phyloP scores from a whole-genome alignment of 371 early-diverging fungal genomes.

The Rhizomucor pusillus region DNA sequence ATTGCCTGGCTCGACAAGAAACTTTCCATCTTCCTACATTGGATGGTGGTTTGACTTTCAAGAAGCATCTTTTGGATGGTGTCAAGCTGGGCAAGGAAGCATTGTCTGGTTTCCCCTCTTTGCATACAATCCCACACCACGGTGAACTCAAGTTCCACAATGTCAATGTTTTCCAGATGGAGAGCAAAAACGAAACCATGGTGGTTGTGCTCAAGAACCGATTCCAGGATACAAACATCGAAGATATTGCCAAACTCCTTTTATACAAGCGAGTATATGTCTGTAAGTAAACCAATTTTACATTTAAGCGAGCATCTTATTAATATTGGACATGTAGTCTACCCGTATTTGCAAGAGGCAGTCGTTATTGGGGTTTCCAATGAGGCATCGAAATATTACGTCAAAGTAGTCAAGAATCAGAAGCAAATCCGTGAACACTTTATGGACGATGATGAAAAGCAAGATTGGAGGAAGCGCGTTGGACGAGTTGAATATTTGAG shows the following conservation, averaged over 20 bases:
- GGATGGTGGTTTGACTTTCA: constrained; percentile 47
- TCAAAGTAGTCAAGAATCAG: constrained; percentile 39
- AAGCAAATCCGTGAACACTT: constrained; percentile 42
- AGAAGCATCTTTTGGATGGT: constrained; percentile 67
- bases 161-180: constrained; percentile 84
- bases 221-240: constrained; percentile 44
- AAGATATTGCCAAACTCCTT: constrained; percentile 48
- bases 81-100: constrained; percentile 64
- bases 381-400: constrained; percentile 61
- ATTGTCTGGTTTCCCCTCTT: constrained; percentile 90
- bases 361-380: constrained; percentile 76
- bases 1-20: constrained; percentile 49
- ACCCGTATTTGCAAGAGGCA: constrained; percentile 87
- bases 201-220: constrained; percentile 62
- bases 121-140: constrained; percentile 74
- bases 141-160: constrained; percentile 69
- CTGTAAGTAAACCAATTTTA: constrained; percentile 41
- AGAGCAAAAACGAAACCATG: constrained; percentile 83
- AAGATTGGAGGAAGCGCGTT: constrained; percentile 54
- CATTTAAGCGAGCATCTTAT: no score
- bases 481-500: constrained; percentile 57
- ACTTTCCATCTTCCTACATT: constrained; percentile 55
- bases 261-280: constrained; percentile 64
- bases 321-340: constrained; percentile 39
- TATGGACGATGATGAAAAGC: constrained; percentile 45